Conservation (phyloP, 75 land plant genomes). For the Sequoiadendron giganteum region DNA sequence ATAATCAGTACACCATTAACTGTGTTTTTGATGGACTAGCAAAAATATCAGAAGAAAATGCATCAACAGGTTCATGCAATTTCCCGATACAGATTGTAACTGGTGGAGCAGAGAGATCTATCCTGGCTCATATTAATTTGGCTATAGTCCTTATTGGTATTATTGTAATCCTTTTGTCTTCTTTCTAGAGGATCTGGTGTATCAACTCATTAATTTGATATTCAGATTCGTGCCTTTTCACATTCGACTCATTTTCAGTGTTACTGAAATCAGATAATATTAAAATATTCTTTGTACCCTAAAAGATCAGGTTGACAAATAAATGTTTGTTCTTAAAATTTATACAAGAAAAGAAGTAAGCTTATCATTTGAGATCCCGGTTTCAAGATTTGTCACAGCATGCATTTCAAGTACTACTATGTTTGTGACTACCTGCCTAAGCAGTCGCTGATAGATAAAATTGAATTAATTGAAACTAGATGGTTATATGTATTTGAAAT, state of each 20-base stretch:
- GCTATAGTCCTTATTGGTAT: background rate
- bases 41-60: conserved; percentile 25
- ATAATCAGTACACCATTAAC: conserved; percentile 23
- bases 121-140: background rate
- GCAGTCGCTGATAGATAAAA: background rate
- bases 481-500: background rate
- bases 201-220: conserved; percentile 5
- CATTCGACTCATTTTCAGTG: background rate
- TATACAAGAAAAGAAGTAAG: background rate
- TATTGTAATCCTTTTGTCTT: background rate
- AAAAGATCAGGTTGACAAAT: background rate
- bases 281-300: background rate
- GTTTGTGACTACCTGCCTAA: background rate
- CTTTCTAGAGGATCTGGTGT: background rate
- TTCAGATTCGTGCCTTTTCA: background rate
- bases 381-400: background rate
- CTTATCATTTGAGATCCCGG: background rate
- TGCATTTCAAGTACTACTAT: background rate
- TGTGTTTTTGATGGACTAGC: conserved; percentile 46
- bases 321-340: background rate
- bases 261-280: background rate
- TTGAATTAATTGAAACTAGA: background rate
- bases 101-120: background rate
- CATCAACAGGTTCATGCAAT: conserved; percentile 29
- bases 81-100: conserved; percentile 28